These are phyloP conservation scores for Rubia peregrina DNA, from an alignment of 305 asterid genomes.

Conservation along the genomic window DNA sequence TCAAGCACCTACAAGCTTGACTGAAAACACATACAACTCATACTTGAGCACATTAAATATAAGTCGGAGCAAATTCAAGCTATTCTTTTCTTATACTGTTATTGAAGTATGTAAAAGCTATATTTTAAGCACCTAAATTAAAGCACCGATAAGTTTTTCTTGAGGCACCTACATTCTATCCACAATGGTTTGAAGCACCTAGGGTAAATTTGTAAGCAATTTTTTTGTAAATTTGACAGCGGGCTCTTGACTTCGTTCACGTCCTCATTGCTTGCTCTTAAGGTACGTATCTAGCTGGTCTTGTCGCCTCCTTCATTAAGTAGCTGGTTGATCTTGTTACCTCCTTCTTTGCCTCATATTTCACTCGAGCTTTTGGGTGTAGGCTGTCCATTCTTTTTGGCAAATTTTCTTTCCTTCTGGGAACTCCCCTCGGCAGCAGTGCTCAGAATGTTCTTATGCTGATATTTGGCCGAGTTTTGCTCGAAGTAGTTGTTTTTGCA, in stretches of 20 bases:
- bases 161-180: too few relatives aligned
- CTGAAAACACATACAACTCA: too few relatives aligned
- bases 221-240: constrained; percentile 75
- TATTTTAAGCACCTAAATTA: too few relatives aligned
- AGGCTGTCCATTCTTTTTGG: constrained; percentile 53
- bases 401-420: constrained; percentile 51
- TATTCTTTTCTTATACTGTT: too few relatives aligned
- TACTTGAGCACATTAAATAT: too few relatives aligned
- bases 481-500: neutral
- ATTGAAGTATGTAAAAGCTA: too few relatives aligned
- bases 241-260: constrained; percentile 64
- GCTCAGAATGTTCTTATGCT: constrained; percentile 53
- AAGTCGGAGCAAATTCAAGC: too few relatives aligned
- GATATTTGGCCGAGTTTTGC: constrained; percentile 12
- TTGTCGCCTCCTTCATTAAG: constrained; percentile 52
- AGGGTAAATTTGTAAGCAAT: constrained; percentile 33
- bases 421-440: constrained; percentile 63
- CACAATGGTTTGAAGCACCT: too few relatives aligned
- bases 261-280: constrained; percentile 40
- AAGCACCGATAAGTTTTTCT: too few relatives aligned
- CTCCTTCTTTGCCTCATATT: constrained; percentile 17
- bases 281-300: constrained; percentile 68
- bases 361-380: constrained; percentile 54
- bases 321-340: too few relatives aligned
- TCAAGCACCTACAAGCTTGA: too few relatives aligned